Percentiles rank a stretch among this genome's conserved stretches.
phyloP scores from a whole-genome alignment of 2,329 filamentous ascomycete species.

The Fusarium veterinarium region DNA sequence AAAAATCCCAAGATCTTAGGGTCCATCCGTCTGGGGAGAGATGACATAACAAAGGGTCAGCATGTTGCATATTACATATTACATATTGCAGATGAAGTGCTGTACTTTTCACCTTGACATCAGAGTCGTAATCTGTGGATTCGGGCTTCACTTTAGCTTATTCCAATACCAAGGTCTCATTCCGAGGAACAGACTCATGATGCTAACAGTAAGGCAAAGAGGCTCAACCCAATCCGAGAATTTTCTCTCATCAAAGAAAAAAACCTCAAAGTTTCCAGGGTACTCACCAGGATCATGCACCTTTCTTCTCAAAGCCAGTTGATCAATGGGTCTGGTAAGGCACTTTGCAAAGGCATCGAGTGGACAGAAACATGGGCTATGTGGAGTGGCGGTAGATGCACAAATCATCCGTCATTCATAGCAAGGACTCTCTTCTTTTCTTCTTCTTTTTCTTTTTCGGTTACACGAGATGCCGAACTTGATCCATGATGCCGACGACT shows the following conservation, averaged over 20 bases:
- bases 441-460: conserved; percentile 2
- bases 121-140: neutral
- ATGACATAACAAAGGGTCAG: conserved; percentile 29
- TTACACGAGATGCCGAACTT: conserved; percentile 16
- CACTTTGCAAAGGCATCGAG: neutral
- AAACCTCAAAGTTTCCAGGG: conserved; percentile 9
- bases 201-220: neutral
- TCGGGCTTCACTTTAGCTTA: neutral
- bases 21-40: conserved; percentile 22
- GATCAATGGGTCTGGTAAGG: conserved; percentile 23
- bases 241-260: neutral
- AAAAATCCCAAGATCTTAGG: conserved; percentile 13
- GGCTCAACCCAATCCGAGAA: neutral
- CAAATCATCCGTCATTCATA: conserved; percentile 1
- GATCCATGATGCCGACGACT: conserved; percentile 1
- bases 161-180: neutral
- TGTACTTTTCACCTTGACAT: conserved; percentile 4
- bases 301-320: conserved; percentile 9
- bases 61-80: neutral
- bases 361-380: neutral
- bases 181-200: neutral
- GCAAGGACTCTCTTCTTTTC: conserved; percentile 6
- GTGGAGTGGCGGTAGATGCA: conserved; percentile 21
- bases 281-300: conserved; percentile 16
- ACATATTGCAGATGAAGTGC: neutral